Evolutionary conservation across 2,329 filamentous ascomycete species (phyloP).

Genomic region (Aureobasidium melanogenum): DNA sequence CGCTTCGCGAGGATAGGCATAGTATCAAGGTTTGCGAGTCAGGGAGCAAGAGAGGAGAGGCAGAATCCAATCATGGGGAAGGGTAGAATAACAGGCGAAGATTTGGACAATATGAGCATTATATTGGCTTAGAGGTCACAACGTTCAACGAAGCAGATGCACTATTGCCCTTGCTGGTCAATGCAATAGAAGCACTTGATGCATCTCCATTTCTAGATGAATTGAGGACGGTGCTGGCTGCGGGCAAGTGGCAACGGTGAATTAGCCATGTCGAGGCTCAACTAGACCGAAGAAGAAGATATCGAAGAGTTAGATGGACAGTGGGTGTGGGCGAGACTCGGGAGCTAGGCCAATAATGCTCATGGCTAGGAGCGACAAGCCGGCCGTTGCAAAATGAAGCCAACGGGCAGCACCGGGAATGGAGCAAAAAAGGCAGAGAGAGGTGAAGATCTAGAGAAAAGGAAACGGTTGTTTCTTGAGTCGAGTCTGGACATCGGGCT

Average conservation of each 20-base stretch:
- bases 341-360: slow-evolving; percentile 11
- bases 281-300: neutral
- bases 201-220: slow-evolving; percentile 7
- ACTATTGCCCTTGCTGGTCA: slow-evolving; percentile 5
- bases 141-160: slow-evolving; percentile 1
- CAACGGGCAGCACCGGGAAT: slow-evolving; percentile 5
- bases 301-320: neutral
- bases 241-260: slow-evolving; percentile 6
- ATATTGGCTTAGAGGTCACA: neutral
- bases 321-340: slow-evolving; percentile 6
- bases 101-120: neutral
- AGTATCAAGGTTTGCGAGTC: slow-evolving; percentile 6
- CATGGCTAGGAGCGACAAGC: neutral
- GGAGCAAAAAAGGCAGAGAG: neutral
- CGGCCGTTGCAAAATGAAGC: slow-evolving; percentile 11
- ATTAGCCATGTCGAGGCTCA: slow-evolving; percentile 9
- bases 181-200: neutral
- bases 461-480: neutral
- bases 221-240: neutral
- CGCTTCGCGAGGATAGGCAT: neutral
- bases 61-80: neutral
- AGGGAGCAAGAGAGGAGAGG: neutral
- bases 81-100: neutral
- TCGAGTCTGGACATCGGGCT: neutral
- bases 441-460: neutral